Evolutionary conservation across 495 filamentous ascomycete genomes (phyloP), one percentile per base, ranked within the genome.

Genomic region (Penicillium antarcticum): DNA sequence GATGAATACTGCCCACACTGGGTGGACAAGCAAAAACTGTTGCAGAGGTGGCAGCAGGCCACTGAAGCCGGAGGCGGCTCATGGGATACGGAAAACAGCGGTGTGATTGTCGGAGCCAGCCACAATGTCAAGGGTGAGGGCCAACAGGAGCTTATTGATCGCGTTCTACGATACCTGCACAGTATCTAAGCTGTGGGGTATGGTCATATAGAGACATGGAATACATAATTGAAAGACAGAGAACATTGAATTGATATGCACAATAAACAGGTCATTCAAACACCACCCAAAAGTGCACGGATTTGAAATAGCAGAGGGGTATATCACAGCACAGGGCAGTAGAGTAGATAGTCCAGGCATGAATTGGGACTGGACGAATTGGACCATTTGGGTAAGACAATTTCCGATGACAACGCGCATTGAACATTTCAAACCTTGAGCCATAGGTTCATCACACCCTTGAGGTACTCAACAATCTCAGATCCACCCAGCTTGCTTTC

Each of bases 381-480:
- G 13, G 18, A 42, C 16, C 18, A 49, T 49, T 24, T 19, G 37
- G 29, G 26, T 5, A 35, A 18, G 17, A 53, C 18, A 54, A 44
- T 18, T 45, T 45, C 45, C 48, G 44, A 32, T 55, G 18, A 29
- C 6, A 31, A 13, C 24, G 36, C 34, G 34, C 34, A 35, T 16
- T 31, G 29, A 13, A 6, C 31, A 17, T n/a, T 51, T 68, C 57
- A 92, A 53, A 95, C 90, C 77, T 87, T 92, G 65, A 92, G 62
- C 92, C 92, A 97, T 51, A 97, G 73, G 60, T 70, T 86, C 47
- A 97, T 61, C 23, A 98, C 92, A 6, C 94, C 94, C 81, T 95
- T 96, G 33, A 89, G 83, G 71, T 97, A 98, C 69, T 95, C 89
- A n/a, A 95, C 89, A 72, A 98, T 98, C 80, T 98, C 94, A 68